A percentile compares a stretch with the other conserved stretches of the same genome.
phyloP scores from a whole-genome alignment of 805 yeast genomes.

The Cyberlindnera misumaiensis region DNA sequence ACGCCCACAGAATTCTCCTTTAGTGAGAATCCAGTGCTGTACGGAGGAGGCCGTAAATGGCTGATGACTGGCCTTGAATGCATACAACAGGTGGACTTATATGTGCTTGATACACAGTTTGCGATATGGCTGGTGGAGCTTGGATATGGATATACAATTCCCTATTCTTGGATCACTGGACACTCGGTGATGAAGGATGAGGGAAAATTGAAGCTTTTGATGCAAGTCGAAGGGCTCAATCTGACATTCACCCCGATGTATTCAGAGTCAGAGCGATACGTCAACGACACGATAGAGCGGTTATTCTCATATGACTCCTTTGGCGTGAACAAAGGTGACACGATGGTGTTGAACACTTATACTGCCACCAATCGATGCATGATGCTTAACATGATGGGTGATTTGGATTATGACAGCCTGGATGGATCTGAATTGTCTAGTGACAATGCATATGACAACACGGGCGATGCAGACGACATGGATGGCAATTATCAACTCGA shows the following conservation, averaged over 20 bases:
- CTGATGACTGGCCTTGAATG: conserved; percentile 9
- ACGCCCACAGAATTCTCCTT: conserved; percentile 16
- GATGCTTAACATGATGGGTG: conserved; percentile 2
- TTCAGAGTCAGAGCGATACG: conserved; percentile 30
- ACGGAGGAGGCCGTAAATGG: conserved; percentile 37
- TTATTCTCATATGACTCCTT: conserved; percentile 31
- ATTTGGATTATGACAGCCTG: conserved; percentile 1
- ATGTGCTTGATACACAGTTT: conserved; percentile 30
- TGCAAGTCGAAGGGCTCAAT: conserved; percentile 15
- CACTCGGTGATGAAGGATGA: conserved; percentile 3
- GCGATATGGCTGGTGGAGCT: conserved; percentile 32
- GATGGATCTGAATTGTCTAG: conserved; percentile 1
- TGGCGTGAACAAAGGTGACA: conserved; percentile 35
- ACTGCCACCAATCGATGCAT: conserved; percentile 29
- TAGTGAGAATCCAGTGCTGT: conserved; percentile 26
- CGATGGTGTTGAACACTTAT: conserved; percentile 30
- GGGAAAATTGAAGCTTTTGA: conserved; percentile 7
- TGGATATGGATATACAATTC: conserved; percentile 31
- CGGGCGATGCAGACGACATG: conserved; percentile 19
- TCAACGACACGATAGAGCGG: conserved; percentile 27
- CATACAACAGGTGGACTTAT: conserved; percentile 26
- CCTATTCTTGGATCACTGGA: conserved; percentile 20
- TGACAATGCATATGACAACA: conserved; percentile 9
- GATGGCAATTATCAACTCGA: conserved; percentile 7
- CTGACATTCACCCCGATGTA: conserved; percentile 30